Base-by-base conservation (phyloP, 306 rosid species). In the Heteromeles arbutifolia region DNA sequence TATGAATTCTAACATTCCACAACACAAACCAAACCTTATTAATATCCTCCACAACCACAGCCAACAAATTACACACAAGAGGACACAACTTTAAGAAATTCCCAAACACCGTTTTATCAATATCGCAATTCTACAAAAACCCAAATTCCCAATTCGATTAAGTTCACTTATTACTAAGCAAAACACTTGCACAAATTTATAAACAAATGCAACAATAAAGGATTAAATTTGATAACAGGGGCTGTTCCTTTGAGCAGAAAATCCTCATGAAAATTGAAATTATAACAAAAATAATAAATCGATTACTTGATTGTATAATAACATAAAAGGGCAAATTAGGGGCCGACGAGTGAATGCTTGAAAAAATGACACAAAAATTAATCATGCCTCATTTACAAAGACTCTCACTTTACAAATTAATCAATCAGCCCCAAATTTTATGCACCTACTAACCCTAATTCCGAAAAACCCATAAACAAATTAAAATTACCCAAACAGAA, bases 1-100 rank as follows among this genome's bases (percentile, higher is more conserved):
- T 65, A 24, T 26, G 67, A 74, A 78, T 72, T 34, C 86, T 83
- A 85, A 79, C 83, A 82, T 64, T 76, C 56, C 76, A 56, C 63
- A 67, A 22, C 65, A 53, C 14, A 65, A 71, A 70, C 39, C 43
- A 69, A 31, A 67, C 52, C 66, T 57, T 4, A 72, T 57, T 67
- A 72, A 39, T 8, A 22, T 22, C 48, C 29, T 54, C n/a, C n/a
- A n/a, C n/a, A n/a, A n/a, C 41, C 19, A 31, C 5, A 19, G 21
- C 28, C n/a, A 34, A 54, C 52, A 37, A 34, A 72, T 22, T 24
- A 37, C 67, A 72, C 17, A 22, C n/a, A 69, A 5, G 4, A 45
- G 61, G 32, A 29, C 19, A 48, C 8, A 19, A 14, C 26, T 29
- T 31, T 48, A 48, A 48, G 11, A 68, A 21, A 68, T 22, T 7